These are phyloP conservation scores for Sapria himalayana DNA, from an alignment of 345 rosid species.

Conservation along the genomic window DNA sequence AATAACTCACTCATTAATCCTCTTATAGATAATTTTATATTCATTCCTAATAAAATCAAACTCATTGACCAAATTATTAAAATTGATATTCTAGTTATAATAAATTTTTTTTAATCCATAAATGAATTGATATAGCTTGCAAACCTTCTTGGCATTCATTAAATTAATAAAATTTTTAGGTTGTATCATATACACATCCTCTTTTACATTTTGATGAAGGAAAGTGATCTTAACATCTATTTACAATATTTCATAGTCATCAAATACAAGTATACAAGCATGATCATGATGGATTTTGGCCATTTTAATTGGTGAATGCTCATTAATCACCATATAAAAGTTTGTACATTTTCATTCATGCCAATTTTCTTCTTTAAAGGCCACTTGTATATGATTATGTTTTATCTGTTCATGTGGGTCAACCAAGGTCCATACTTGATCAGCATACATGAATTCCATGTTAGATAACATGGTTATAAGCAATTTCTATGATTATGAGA, in stretches of 20 bases:
- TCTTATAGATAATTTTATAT: no score
- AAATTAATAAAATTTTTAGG: not conserved
- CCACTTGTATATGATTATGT: not conserved
- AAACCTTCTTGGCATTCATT: not conserved
- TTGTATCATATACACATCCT: not conserved
- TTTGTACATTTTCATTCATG: not conserved
- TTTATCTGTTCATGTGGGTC: not conserved
- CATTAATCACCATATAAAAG: not conserved
- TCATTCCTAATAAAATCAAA: not conserved
- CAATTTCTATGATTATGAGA: not conserved
- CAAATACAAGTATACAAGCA: not conserved
- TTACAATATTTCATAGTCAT: not conserved
- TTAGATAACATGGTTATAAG: not conserved
- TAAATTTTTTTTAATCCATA: no score
- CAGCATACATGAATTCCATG: no score
- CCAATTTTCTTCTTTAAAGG: not conserved
- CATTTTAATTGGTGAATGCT: not conserved
- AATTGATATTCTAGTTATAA: not conserved
- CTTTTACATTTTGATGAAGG: not conserved
- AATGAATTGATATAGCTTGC: not conserved
- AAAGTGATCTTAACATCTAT: not conserved
- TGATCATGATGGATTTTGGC: not conserved
- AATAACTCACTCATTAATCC: not conserved
- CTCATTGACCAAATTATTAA: not conserved
- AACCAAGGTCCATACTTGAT: not conserved